Evolutionary conservation across 129 eudicot species (phyloP).

Genomic region (Artemisia argyi): DNA sequence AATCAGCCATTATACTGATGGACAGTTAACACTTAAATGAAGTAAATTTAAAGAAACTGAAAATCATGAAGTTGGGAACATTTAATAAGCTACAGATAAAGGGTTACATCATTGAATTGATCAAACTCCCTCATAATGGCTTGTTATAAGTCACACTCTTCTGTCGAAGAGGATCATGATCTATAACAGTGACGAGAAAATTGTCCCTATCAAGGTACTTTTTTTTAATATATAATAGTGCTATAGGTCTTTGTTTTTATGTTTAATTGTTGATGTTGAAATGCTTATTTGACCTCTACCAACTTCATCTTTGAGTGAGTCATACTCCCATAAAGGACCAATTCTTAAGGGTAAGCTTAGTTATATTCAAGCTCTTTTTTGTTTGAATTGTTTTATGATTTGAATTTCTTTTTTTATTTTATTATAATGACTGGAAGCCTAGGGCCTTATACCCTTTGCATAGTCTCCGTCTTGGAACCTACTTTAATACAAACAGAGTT

Average conservation of each 20-base stretch:
- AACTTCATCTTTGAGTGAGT: slow-evolving; percentile 95
- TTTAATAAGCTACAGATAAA: too few relatives aligned
- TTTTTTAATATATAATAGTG: slow-evolving; percentile 7
- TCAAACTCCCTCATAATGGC: too few relatives aligned
- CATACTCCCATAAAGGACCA: slow-evolving; percentile 89
- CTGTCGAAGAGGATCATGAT: too few relatives aligned
- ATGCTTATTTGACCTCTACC: slow-evolving; percentile 29
- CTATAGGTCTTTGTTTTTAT: neutral
- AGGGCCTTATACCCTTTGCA: neutral
- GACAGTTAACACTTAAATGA: too few relatives aligned
- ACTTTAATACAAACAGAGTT: slow-evolving; percentile 9
- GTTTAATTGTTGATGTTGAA: slow-evolving; percentile 13
- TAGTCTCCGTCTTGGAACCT: slow-evolving; percentile 3
- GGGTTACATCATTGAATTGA: too few relatives aligned
- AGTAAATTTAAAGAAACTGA: too few relatives aligned
- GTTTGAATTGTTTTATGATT: slow-evolving; percentile 10
- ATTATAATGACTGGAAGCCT: neutral
- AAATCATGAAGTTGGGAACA: too few relatives aligned
- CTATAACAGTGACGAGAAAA: slow-evolving; percentile 53
- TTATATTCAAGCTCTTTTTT: slow-evolving; percentile 6
- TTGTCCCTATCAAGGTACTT: slow-evolving; percentile 90
- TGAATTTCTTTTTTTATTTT: neutral
- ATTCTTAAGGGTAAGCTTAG: slow-evolving; percentile 77
- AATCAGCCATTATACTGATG: too few relatives aligned
- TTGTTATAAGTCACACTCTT: too few relatives aligned